A percentile compares a stretch with the other conserved stretches of the same genome.
These are phyloP conservation scores for Eimeria brunetti DNA, from an alignment of 169 alveolate species.

Conservation along the genomic window DNA sequence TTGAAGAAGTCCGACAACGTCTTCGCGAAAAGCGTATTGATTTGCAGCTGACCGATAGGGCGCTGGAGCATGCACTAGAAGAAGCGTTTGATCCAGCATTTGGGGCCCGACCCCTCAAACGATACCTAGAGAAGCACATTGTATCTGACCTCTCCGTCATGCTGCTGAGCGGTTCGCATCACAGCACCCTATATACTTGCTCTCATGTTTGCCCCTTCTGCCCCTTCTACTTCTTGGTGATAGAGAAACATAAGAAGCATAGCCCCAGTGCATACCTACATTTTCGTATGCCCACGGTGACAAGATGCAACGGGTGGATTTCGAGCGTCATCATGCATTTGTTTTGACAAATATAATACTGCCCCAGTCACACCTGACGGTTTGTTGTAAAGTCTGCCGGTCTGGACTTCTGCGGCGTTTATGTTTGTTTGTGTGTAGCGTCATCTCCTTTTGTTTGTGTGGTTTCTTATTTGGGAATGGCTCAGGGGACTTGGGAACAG, in stretches of 20 bases:
- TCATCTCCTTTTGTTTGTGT: neutral
- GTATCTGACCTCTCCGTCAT: slow-evolving; percentile 72
- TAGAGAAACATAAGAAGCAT: neutral
- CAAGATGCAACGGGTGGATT: neutral
- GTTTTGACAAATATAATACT: neutral
- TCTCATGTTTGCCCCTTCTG: neutral
- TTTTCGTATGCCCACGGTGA: neutral
- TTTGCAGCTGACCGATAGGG: slow-evolving; percentile 35
- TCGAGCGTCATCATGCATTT: neutral
- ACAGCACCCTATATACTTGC: neutral
- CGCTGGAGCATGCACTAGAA: slow-evolving; percentile 30
- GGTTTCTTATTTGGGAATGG: neutral
- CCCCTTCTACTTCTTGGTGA: neutral
- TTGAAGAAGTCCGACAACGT: slow-evolving; percentile 52
- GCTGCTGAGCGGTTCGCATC: slow-evolving; percentile 66
- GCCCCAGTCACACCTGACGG: neutral
- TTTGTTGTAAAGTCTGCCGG: neutral
- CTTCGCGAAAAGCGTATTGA: slow-evolving; percentile 32
- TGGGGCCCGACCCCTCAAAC: slow-evolving; percentile 83
- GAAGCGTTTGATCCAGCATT: slow-evolving; percentile 80
- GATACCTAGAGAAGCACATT: slow-evolving; percentile 69
- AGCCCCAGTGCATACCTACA: neutral
- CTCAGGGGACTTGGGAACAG: slow-evolving; percentile 46
- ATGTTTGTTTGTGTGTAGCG: neutral
- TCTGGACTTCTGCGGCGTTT: neutral